phyloP scores from a whole-genome alignment of 2,329 filamentous ascomycete species.

The Ustulina deusta region DNA sequence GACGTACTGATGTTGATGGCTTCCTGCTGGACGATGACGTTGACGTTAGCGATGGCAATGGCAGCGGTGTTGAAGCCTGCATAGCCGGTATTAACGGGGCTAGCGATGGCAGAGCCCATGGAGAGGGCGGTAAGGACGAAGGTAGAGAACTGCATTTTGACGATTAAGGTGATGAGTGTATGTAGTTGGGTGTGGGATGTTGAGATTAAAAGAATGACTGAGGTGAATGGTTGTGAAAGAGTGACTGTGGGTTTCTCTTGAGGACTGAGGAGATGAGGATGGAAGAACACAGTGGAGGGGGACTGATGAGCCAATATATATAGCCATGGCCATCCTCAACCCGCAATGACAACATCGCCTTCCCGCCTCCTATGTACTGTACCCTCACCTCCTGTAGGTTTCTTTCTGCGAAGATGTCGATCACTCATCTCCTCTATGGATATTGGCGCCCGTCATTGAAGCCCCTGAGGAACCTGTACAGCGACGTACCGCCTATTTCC shows the following conservation, averaged over 20 bases:
- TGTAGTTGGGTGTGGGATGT: conserved; percentile 14
- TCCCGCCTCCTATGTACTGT: neutral
- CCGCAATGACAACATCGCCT: neutral
- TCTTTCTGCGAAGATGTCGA: conserved; percentile 1
- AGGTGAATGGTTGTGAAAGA: conserved; percentile 34
- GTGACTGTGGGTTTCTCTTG: conserved; percentile 26
- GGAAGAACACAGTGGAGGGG: neutral
- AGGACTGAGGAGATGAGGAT: conserved; percentile 15
- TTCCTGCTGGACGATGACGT: conserved; percentile 41
- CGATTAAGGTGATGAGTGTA: conserved; percentile 15
- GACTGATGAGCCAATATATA: conserved; percentile 34
- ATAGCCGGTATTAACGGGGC: conserved; percentile 38
- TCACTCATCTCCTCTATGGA: conserved; percentile 17
- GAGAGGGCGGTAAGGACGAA: conserved; percentile 50
- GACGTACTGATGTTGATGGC: conserved; percentile 40
- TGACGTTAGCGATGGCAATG: conserved; percentile 39
- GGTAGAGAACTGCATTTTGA: conserved; percentile 52
- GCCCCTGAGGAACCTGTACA: conserved; percentile 40
- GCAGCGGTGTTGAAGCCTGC: conserved; percentile 36
- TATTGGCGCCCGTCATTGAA: conserved; percentile 34
- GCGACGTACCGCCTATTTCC: conserved; percentile 39
- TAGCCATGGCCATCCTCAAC: conserved; percentile 1
- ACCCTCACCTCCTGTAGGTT: neutral
- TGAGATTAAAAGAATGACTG: conserved; percentile 38
- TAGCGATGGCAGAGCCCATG: conserved; percentile 50